Evolutionary conservation across 441 rosid genomes (phyloP), one percentile per base, ranked within the genome.

Genomic region (Pelargonium myrrhifolium): DNA sequence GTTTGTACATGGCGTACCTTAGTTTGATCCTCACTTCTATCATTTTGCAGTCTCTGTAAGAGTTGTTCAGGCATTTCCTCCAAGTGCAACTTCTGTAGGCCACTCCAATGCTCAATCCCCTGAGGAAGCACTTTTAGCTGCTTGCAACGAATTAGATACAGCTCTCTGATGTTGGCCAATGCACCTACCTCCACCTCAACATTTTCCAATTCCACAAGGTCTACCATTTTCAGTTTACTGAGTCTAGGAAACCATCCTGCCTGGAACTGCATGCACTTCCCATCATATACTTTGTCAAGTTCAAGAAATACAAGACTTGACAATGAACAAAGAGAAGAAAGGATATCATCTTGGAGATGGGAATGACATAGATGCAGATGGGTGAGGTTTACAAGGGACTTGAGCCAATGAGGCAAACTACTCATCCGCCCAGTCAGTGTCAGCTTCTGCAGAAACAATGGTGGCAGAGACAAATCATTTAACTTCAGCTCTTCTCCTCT

Each of bases 61-160:
- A 76, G 55, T 65, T 72, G 62, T 28, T 68, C 68, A 12, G 70
- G 47, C 72, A 72, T 68, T 45, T 65, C 79, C 71, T 72, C 79
- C 64, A 76, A 20, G 21, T 72, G 76, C 51, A 76, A 49, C 71
- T 39, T 68, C 65, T 65, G 72, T 35, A 76, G 73, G 7, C 69
- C 51, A 17, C 63, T 45, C 3, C 68, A 77, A 47, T 72, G 69
- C 66, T 68, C 73, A 17, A 74, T 49, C 53, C 72, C 71, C 0
- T 4, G 15, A 37, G 78, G 78, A 62, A 77, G 65, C 47, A 2
- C 64, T 24, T 65, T 77, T 49, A 77, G 42, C 66, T 65, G 65
- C 66, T 35, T 62, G 66, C 78, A 74, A 1, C 69, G 71, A 4
- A 66, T 35, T 15, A 77, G 66, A 68, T 66, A 58, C 73, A 77